A percentile compares a stretch with the other conserved stretches of the same genome.
phyloP scores from a whole-genome alignment of 2,329 filamentous ascomycete genomes.

The Pyricularia sp. region DNA sequence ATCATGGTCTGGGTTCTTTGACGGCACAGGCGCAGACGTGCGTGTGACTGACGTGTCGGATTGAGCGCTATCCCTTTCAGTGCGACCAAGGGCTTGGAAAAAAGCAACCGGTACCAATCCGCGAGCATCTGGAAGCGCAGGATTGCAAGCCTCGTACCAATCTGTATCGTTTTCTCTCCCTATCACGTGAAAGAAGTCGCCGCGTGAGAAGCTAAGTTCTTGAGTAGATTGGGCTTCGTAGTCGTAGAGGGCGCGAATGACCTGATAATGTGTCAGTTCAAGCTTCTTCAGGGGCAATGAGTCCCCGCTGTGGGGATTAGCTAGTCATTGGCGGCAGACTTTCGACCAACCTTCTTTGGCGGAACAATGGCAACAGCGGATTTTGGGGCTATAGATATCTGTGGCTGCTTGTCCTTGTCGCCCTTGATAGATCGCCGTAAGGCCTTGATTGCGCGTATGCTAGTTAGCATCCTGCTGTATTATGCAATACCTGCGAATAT shows the following conservation, averaged over 20 bases:
- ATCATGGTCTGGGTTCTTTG: constrained; percentile 69
- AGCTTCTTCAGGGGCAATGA: not conserved
- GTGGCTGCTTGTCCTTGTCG: constrained; percentile 67
- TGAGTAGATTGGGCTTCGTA: constrained; percentile 69
- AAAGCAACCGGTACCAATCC: constrained; percentile 90
- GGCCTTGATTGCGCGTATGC: constrained; percentile 47
- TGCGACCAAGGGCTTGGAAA: constrained; percentile 88
- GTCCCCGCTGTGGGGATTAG: not conserved
- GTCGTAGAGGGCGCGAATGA: constrained; percentile 94
- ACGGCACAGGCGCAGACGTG: constrained; percentile 25
- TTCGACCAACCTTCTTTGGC: constrained; percentile 73
- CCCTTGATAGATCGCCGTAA: constrained; percentile 85
- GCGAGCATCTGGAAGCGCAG: constrained; percentile 73
- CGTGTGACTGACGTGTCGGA: constrained; percentile 40
- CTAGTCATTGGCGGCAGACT: constrained; percentile 3
- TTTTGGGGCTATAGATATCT: constrained; percentile 73
- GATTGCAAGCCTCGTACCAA: constrained; percentile 99
- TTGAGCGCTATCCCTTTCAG: constrained; percentile 76
- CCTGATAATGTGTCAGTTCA: constrained; percentile 39
- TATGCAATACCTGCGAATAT: not conserved
- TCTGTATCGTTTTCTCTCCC: constrained; percentile 87
- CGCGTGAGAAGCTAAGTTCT: constrained; percentile 84
- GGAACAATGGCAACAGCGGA: constrained; percentile 81
- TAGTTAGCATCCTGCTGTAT: constrained; percentile 25
- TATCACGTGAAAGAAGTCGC: constrained; percentile 97